Base-by-base conservation (phyloP, 345 rosid genomes). In the Salix caprea region DNA sequence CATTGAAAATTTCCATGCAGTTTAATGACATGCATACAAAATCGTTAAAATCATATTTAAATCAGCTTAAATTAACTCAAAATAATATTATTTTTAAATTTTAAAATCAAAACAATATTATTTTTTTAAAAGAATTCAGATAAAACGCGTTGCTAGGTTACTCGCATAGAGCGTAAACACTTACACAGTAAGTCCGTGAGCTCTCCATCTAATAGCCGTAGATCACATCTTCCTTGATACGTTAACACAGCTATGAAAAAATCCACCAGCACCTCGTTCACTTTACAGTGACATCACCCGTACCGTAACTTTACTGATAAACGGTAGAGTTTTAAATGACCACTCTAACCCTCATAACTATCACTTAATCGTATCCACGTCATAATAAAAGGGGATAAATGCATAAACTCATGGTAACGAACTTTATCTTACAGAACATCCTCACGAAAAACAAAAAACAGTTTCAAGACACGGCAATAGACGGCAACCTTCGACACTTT, bases 381-480 rank as follows among this genome's bases (percentile, higher is more conserved):
- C 14, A 37, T 15, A 0, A 39, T 52, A n/a, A 3, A 4, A 13
- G 23, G 67, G 87, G 87, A 46, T 30, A 71, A n/a, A 73, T 36
- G 19, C 24, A 83, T 77, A 73, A 40, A 61, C 64, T 69, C n/a
- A 3, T 0, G 18, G 60, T 40, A 10, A 40, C 44, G 44, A 15
- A 34, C 24, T 36, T 36, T 1, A 42, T 46, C 52, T 40, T 15
- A 39, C 71, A 14, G n/a, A 48, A 75, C 74, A 69, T 60, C 73
- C 71, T 72, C 64, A 34, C 58, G 75, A 32, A 81, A 10, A 21
- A n/a, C n/a, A 54, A 77, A 37, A 79, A 26, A 26, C 74, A 60
- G 74, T 69, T 70, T 61, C 67, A 79, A 75, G 70, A 69, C 82
- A 75, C 80, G 72, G 77, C 50, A 76, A 73, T 16, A 64, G 46